Percentiles rank a stretch among this genome's conserved stretches.
Evolutionary conservation across 1,284 basidiomycete species (phyloP).

Genomic region (Microbotryum lychnidis-dioicae): DNA sequence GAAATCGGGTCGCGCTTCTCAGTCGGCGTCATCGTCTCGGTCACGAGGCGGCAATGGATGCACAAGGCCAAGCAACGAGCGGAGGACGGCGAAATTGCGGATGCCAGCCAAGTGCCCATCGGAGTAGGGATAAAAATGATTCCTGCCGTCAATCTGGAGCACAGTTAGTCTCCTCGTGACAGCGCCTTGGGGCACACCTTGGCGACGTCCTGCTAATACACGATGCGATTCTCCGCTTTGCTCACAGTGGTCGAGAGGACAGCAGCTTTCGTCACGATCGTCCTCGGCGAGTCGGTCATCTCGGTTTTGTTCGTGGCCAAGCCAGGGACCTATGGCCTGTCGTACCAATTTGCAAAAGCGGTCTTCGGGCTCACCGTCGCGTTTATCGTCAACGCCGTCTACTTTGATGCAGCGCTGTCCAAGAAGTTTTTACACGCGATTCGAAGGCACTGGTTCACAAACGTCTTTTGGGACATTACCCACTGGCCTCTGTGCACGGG

Average conservation of each 20-base stretch:
- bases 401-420: slow-evolving; percentile 2
- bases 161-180: not conserved
- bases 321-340: not conserved
- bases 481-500: slow-evolving; percentile 2
- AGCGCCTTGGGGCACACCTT: no score
- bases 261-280: slow-evolving; percentile 3
- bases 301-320: not conserved
- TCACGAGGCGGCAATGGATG: not conserved
- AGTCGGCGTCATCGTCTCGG: not conserved
- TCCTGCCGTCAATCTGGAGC: slow-evolving; percentile 1
- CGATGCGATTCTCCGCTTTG: no score
- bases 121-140: not conserved
- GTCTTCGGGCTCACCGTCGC: not conserved
- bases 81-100: not conserved
- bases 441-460: slow-evolving; percentile 2
- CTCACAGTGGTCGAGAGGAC: slow-evolving; percentile 1
- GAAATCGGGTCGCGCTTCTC: not conserved
- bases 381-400: not conserved
- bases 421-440: slow-evolving; percentile 5
- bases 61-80: not conserved
- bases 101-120: not conserved
- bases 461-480: not conserved
- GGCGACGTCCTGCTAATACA: no score
- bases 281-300: not conserved
- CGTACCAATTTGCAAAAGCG: not conserved